phyloP scores from a whole-genome alignment of 176 grass and related monocot species.

The Saccharum spontaneum region DNA sequence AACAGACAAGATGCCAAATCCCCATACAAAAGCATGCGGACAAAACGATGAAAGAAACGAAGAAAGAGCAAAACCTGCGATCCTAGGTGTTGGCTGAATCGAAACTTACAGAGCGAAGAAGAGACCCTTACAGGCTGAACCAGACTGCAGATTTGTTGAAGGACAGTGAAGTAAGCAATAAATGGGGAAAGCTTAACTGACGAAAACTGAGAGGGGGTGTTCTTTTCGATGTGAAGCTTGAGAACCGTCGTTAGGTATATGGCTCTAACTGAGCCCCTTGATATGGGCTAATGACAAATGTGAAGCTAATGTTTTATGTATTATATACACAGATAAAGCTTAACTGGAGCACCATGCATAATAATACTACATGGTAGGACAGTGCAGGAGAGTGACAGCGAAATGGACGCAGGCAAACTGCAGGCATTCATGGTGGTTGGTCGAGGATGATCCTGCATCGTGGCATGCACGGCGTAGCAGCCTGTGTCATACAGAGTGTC shows the following conservation, averaged over 20 bases:
- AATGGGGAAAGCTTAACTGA: conserved; percentile 15
- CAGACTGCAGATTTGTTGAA: conserved; percentile 1
- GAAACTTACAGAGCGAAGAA: conserved; percentile 6
- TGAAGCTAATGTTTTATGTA: conserved; percentile 19
- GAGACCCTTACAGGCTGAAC: conserved; percentile 22
- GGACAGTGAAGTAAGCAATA: neutral
- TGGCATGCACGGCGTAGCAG: conserved; percentile 29
- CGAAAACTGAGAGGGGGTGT: neutral
- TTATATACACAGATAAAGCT: conserved; percentile 26
- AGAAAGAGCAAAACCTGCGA: neutral
- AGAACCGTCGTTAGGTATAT: neutral
- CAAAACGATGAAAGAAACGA: neutral
- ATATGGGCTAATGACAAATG: conserved; percentile 18
- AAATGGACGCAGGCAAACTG: conserved; percentile 27
- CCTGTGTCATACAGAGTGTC: conserved; percentile 37
- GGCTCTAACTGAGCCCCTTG: conserved; percentile 19
- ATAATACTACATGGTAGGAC: conserved; percentile 22
- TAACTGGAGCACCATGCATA: conserved; percentile 14
- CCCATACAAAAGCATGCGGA: neutral
- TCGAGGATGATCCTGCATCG: conserved; percentile 29
- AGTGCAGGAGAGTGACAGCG: conserved; percentile 42
- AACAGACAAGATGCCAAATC: neutral
- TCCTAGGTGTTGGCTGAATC: conserved; percentile 9
- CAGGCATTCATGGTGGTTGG: conserved; percentile 45
- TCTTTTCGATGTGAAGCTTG: neutral